A percentile compares a stretch with the other conserved stretches of the same genome.
phyloP scores from a whole-genome alignment of 805 yeast genomes.

The Cyberlindnera galapagoensis region DNA sequence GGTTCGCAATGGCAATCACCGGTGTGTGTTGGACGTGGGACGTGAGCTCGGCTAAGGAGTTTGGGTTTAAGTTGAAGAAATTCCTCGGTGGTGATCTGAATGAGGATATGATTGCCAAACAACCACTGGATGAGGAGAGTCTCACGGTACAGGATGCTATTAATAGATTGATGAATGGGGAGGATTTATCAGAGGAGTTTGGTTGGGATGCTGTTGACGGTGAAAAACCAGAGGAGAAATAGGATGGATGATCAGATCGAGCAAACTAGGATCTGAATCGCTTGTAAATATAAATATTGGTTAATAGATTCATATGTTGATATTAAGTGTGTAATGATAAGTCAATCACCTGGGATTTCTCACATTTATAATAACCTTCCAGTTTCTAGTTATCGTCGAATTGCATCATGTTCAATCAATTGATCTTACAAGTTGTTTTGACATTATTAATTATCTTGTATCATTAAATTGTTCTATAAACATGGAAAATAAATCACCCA shows the following conservation, averaged over 20 bases:
- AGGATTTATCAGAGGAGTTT: conserved; percentile 16
- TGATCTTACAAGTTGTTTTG: too few species aligned
- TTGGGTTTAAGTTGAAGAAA: conserved; percentile 60
- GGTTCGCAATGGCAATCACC: conserved; percentile 63
- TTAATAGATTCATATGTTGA: too few species aligned
- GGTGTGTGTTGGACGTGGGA: conserved; percentile 81
- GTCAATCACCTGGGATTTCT: too few species aligned
- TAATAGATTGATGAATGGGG: conserved; percentile 43
- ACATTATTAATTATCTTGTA: conserved; percentile 1
- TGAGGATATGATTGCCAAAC: conserved; percentile 35
- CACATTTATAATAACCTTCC: too few species aligned
- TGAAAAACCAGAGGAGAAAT: too few species aligned
- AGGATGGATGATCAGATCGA: too few species aligned
- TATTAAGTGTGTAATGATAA: too few species aligned
- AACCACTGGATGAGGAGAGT: conserved; percentile 56
- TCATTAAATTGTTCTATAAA: conserved; percentile 1
- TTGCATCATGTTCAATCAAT: too few species aligned
- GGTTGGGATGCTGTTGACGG: too few species aligned
- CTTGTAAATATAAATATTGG: too few species aligned
- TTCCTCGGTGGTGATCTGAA: conserved; percentile 64
- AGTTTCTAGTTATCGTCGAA: too few species aligned
- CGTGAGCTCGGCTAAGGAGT: conserved; percentile 61
- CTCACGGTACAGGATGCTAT: conserved; percentile 48
- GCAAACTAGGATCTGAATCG: too few species aligned
- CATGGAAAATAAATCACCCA: background rate